Conservation (phyloP, 495 filamentous ascomycete species). For the Trichoderma erinaceum region DNA sequence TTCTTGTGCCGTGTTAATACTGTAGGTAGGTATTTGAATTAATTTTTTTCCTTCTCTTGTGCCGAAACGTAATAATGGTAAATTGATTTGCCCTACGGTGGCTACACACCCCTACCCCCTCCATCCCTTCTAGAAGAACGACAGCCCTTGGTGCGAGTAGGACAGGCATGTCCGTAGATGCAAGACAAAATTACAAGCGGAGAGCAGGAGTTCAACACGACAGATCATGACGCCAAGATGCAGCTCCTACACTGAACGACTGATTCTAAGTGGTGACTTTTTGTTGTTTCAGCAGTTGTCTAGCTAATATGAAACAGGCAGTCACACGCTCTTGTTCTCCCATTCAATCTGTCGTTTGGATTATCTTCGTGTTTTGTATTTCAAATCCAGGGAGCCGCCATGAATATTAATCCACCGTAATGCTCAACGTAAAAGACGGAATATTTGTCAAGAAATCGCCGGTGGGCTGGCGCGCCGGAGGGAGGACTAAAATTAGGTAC, state of each 20-base stretch:
- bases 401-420: too few species aligned
- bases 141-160: background rate
- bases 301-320: background rate
- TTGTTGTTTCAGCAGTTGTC: background rate
- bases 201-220: background rate
- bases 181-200: conserved; percentile 1
- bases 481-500: too few species aligned
- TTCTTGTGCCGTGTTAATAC: background rate
- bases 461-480: too few species aligned
- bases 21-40: background rate
- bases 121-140: background rate
- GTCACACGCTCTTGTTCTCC: too few species aligned
- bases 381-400: too few species aligned
- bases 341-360: too few species aligned
- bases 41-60: background rate
- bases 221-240: conserved; percentile 3
- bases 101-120: background rate
- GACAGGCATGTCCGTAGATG: background rate
- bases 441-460: too few species aligned
- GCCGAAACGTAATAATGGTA: background rate
- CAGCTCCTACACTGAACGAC: background rate
- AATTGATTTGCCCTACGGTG: background rate
- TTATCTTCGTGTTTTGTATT: too few species aligned
- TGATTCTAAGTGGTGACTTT: background rate
- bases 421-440: too few species aligned